Evolutionary conservation across 2,329 filamentous ascomycete species (phyloP).

Genomic region (Fusarium clavum): DNA sequence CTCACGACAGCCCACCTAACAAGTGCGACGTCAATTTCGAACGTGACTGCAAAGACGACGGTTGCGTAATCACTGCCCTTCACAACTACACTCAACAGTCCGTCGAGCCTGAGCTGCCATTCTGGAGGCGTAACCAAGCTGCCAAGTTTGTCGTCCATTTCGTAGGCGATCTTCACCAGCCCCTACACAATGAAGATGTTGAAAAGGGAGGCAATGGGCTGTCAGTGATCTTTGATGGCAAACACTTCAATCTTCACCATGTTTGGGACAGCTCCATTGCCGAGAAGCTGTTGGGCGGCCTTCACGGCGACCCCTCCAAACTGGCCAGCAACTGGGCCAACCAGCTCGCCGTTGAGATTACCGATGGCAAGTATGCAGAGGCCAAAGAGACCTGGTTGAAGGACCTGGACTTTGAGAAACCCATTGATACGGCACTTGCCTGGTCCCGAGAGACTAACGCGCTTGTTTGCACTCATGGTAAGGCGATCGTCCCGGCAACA

Average conservation of each 20-base stretch:
- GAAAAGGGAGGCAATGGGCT: slow-evolving; percentile 76
- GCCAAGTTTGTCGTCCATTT: slow-evolving; percentile 77
- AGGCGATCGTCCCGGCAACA: slow-evolving; percentile 43
- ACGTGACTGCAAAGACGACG: slow-evolving; percentile 70
- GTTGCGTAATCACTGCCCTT: slow-evolving; percentile 72
- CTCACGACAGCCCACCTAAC: slow-evolving; percentile 69
- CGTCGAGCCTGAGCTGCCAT: slow-evolving; percentile 58
- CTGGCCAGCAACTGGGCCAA: slow-evolving; percentile 67
- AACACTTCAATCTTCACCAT: slow-evolving; percentile 73
- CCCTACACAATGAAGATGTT: slow-evolving; percentile 73
- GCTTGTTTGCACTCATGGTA: slow-evolving; percentile 71
- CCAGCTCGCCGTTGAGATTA: slow-evolving; percentile 66
- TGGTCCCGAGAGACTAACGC: slow-evolving; percentile 75
- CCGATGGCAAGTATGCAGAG: slow-evolving; percentile 64
- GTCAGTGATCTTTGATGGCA: slow-evolving; percentile 69
- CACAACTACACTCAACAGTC: slow-evolving; percentile 70
- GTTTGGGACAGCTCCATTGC: slow-evolving; percentile 80
- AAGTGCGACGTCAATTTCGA: slow-evolving; percentile 68
- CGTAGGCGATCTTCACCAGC: slow-evolving; percentile 76
- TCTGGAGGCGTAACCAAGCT: slow-evolving; percentile 65
- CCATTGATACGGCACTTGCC: slow-evolving; percentile 65
- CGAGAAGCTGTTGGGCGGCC: slow-evolving; percentile 71
- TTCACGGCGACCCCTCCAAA: slow-evolving; percentile 60
- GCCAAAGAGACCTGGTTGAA: slow-evolving; percentile 66
- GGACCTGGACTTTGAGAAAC: slow-evolving; percentile 66